These are phyloP conservation scores for Leccinum colubrinum DNA, from an alignment of 1,284 basidiomycete species.

Conservation along the genomic window DNA sequence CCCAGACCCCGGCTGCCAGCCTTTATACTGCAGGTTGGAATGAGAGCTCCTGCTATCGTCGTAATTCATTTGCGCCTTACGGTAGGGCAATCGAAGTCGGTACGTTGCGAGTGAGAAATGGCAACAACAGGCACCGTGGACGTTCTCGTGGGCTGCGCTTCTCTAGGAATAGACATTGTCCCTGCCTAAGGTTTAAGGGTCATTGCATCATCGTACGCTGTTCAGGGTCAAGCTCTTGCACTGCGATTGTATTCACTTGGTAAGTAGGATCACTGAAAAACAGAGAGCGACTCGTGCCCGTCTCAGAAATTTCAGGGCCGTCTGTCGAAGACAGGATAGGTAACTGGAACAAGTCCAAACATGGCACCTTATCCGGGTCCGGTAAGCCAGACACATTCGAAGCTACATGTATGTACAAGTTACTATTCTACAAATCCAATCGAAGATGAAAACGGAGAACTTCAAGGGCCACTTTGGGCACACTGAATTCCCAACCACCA, in stretches of 20 bases:
- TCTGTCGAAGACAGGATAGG: not conserved
- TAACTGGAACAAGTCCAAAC: not conserved
- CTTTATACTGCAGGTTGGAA: not conserved
- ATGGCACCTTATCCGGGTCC: not conserved
- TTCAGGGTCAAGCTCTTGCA: not conserved
- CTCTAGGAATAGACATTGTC: not conserved
- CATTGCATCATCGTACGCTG: not conserved
- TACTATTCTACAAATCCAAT: conserved; percentile 19
- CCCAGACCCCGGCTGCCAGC: not conserved
- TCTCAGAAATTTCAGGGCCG: not conserved
- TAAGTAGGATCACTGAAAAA: not conserved
- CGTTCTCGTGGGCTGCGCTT: not conserved
- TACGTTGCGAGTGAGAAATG: not conserved
- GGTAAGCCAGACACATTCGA: not conserved
- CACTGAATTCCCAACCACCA: conserved; percentile 5
- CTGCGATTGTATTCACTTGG: not conserved
- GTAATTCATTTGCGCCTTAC: conserved; percentile 11
- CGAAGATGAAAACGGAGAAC: not conserved
- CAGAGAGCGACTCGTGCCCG: not conserved
- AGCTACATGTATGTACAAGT: conserved; percentile 11
- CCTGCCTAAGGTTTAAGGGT: not conserved
- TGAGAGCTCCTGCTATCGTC: conserved; percentile 1
- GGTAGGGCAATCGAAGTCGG: not conserved
- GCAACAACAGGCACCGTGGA: not conserved
- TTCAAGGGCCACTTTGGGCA: not conserved